phyloP scores from a whole-genome alignment of 108 stramenopile genomes.

The Cyclotella atomus region DNA sequence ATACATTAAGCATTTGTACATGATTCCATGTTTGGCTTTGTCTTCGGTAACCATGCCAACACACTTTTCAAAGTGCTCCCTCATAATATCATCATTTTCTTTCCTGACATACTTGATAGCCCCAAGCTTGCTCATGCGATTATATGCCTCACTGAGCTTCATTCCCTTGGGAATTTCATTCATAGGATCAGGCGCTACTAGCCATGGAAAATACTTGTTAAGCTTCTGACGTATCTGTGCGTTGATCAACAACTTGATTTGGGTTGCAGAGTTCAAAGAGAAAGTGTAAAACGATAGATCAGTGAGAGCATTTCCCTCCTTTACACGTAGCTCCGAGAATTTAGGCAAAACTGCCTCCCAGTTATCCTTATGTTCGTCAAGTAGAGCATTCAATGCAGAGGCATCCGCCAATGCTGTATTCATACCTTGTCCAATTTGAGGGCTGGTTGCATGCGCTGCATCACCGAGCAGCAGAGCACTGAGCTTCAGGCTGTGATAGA shows the following conservation, averaged over 20 bases:
- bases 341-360: constrained; percentile 26
- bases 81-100: constrained; percentile 36
- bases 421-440: constrained; percentile 57
- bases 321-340: constrained; percentile 49
- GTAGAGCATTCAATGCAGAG: constrained; percentile 26
- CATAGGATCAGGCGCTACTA: constrained; percentile 34
- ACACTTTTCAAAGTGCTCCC: constrained; percentile 39
- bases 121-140: constrained; percentile 33
- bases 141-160: constrained; percentile 44
- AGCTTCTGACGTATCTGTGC: constrained; percentile 21
- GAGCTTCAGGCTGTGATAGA: constrained; percentile 40
- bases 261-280: constrained; percentile 24
- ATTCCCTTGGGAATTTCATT: constrained; percentile 27
- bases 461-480: constrained; percentile 43
- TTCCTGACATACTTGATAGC: constrained; percentile 25
- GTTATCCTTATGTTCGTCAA: constrained; percentile 45
- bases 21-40: neutral
- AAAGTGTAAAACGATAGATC: constrained; percentile 44
- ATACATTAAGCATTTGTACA: neutral
- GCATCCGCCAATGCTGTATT: constrained; percentile 56
- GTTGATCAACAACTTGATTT: constrained; percentile 27
- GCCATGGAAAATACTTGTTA: constrained; percentile 26
- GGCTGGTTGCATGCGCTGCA: constrained; percentile 56
- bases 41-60: constrained; percentile 41
- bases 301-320: constrained; percentile 52